Evolutionary conservation across 2,329 filamentous ascomycete genomes (phyloP), one percentile per base, ranked within the genome.

Genomic region (Fusarium camptoceras): DNA sequence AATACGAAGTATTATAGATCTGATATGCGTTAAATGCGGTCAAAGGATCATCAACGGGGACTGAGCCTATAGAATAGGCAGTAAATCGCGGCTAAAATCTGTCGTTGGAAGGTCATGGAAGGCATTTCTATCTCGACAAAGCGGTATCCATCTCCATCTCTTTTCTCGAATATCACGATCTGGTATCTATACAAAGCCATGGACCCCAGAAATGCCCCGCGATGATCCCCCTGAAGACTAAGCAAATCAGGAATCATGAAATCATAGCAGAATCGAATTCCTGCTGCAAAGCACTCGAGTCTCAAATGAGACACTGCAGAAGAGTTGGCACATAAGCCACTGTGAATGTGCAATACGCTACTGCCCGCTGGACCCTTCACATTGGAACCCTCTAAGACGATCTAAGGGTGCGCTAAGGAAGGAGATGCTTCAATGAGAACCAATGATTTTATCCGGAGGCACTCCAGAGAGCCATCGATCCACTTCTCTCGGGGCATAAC

Each of bases 211-310:
- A 24, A 49, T 56, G 55, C 56, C 53, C 55, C 51, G 22, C 31
- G 64, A 42, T 58, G 68, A 69, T 59, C 54, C 68, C 68, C 64
- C 64, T 71, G 54, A 72, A 57, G 15, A 25, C 65, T 30, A 50
- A 48, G 27, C 50, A 47, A 25, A 31, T 34, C 34, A 41, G 28
- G 25, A 42, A 61, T 72, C 68, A 55, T 47, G 55, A 66, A 55
- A 41, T 37, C 39, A 39, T 27, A 14, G 37, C 10, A 51, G 25
- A 68, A 64, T 68, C 67, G 48, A 56, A 18, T 24, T 44, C 27
- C 30, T 20, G n/a, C 39, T 31, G 6, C 27, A 12, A 53, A 48
- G 31, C n/a, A 39, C 18, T 42, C 39, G 24, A 53, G 59, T 18
- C 41, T 50, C 48, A 64, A 64, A 59, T 47, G 31, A 71, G 58